Base-by-base conservation (phyloP, 2,329 filamentous ascomycete genomes). In the Pseudogymnoascus sp. region DNA sequence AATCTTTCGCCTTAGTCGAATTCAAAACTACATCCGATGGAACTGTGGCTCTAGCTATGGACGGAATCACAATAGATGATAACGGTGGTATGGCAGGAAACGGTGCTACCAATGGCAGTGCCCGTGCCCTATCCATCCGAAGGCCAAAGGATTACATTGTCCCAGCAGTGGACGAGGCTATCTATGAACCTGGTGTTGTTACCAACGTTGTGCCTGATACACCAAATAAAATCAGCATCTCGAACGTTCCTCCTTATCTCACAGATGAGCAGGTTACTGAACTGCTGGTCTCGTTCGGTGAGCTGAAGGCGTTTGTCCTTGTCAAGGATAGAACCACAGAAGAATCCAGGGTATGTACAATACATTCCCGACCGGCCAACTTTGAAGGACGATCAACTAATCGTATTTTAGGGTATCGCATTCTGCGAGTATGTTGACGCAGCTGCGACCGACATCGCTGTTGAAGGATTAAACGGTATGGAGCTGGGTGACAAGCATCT, bases 111-210 rank as follows among this genome's bases (percentile, higher is more conserved):
- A 77, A 79, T 66, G 79, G 77, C 20, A 75, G 75, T 59, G 68
- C 73, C 1, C 72, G 76, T 54, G 88, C 88, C 6, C 79, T 97
- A 38, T 81, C 85, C 35, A 91, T 97, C 67, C 86, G 86, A 65
- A 85, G 94, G 50, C 95, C 95, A 41, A 97, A 96, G 76, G 94
- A 99, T 74, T 99, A 97, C 74, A 96, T 97, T 68, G 91, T 96
- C 60, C 93, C 93, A 8, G 86, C 89, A 12, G 80, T 89, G 34
- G 89, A 92, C 57, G 87, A 91, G 25, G 81, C 84, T 47, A 81
- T 87, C 39, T 87, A 88, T 68, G 85, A 92, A 69, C 86, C 88
- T 37, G 90, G 90, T 4, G 83, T 89, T 1, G 81, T 97, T 37
- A 89, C 91, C 2, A 88, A 82, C 64, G 78, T 90, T 18, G 94